These are phyloP conservation scores for Penicillium nucicola DNA, from an alignment of 495 filamentous ascomycete genomes.

Conservation along the genomic window DNA sequence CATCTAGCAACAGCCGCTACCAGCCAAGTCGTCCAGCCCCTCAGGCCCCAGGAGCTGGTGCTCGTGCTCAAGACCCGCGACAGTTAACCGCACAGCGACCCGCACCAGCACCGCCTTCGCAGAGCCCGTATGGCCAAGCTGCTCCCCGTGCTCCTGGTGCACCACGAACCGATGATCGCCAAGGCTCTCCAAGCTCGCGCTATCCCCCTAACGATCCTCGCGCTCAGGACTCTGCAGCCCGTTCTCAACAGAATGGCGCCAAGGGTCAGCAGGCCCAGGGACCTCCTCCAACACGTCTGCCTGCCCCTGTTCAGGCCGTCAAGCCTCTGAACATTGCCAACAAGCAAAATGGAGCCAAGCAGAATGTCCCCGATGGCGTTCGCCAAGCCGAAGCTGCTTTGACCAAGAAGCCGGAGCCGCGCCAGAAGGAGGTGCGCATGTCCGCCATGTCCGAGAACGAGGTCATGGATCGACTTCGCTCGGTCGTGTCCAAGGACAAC, in stretches of 20 bases:
- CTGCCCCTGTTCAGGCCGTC: slow-evolving; percentile 63
- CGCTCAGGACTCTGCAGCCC: slow-evolving; percentile 46
- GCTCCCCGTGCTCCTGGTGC: slow-evolving; percentile 17
- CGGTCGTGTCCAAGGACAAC: slow-evolving; percentile 90
- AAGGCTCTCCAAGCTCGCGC: slow-evolving; percentile 32
- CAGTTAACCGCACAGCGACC: slow-evolving; percentile 54
- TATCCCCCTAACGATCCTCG: slow-evolving; percentile 38
- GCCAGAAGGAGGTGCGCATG: slow-evolving; percentile 91
- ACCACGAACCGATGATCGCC: slow-evolving; percentile 26
- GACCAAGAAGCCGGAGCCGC: slow-evolving; percentile 68
- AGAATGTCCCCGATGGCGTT: slow-evolving; percentile 55
- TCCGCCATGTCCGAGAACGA: slow-evolving; percentile 95
- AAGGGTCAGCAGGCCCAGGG: slow-evolving; percentile 37
- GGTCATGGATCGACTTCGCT: slow-evolving; percentile 90
- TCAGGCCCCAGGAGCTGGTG: slow-evolving; percentile 43
- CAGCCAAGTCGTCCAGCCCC: slow-evolving; percentile 72
- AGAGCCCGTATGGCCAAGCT: slow-evolving; percentile 25
- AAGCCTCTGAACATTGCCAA: slow-evolving; percentile 89
- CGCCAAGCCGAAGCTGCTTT: slow-evolving; percentile 81
- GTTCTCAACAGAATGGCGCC: slow-evolving; percentile 31
- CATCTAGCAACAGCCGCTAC: slow-evolving; percentile 61
- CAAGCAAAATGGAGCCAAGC: slow-evolving; percentile 59
- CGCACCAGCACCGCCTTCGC: slow-evolving; percentile 51
- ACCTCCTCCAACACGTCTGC: slow-evolving; percentile 50
- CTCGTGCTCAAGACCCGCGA: slow-evolving; percentile 41